phyloP scores from a whole-genome alignment of 305 asterid genomes.

The Solanum aculeatissimum region DNA sequence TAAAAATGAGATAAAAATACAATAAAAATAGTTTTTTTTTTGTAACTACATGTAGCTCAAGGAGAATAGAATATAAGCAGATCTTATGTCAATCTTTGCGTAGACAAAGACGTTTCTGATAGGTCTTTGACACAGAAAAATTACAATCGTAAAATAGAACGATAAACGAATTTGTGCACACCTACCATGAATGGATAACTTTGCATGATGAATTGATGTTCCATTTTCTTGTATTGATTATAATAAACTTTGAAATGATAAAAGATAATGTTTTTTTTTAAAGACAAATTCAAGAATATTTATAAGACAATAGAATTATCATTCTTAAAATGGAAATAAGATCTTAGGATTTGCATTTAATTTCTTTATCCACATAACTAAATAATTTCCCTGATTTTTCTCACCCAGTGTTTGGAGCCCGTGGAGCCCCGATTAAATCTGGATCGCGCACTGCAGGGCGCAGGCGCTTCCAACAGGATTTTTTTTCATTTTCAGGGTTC shows the following conservation, averaged over 20 bases:
- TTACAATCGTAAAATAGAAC: neutral
- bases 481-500: too few species aligned
- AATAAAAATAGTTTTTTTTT: neutral
- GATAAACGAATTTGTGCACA: neutral
- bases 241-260: neutral
- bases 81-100: neutral
- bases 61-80: fast-evolving
- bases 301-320: neutral
- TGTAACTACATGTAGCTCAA: neutral
- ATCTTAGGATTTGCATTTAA: neutral
- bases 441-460: too few species aligned
- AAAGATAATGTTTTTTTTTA: neutral
- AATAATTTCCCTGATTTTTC: too few species aligned
- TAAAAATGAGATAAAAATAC: neutral
- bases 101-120: too few species aligned
- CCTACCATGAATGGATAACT: neutral
- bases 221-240: neutral
- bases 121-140: neutral
- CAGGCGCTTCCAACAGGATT: too few species aligned
- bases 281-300: neutral
- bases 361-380: too few species aligned
- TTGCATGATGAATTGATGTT: neutral
- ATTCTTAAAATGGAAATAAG: neutral
- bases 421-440: too few species aligned
- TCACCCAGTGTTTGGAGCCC: too few species aligned